phyloP scores from a whole-genome alignment of 148 eudicot species.

The Rhododendron kiyosumense region DNA sequence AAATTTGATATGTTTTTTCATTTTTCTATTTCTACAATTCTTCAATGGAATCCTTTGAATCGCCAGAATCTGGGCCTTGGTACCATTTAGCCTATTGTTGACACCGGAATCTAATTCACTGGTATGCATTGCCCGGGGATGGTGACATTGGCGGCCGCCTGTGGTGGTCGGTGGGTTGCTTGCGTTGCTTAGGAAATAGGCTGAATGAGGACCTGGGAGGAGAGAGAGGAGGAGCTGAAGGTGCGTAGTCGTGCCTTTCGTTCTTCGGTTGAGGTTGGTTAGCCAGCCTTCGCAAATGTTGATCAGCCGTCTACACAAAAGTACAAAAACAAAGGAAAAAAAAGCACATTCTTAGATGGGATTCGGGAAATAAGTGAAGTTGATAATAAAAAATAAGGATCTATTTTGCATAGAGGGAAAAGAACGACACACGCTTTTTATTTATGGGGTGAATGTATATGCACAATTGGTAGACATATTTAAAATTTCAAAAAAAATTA shows the following conservation, averaged over 20 bases:
- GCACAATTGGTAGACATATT: too few relatives aligned
- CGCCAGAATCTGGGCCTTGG: neutral
- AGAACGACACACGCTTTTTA: neutral
- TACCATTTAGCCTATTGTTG: neutral
- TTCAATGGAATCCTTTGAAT: neutral
- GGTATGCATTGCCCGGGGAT: neutral
- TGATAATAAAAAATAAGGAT: neutral
- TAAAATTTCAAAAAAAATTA: too few relatives aligned
- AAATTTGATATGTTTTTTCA: neutral
- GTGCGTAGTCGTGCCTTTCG: neutral
- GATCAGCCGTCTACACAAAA: neutral
- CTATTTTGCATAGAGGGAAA: neutral
- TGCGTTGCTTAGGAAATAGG: neutral
- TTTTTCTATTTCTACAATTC: neutral
- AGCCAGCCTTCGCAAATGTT: neutral
- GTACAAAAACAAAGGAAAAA: neutral
- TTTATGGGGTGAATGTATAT: neutral
- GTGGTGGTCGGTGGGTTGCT: neutral
- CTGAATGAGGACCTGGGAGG: neutral
- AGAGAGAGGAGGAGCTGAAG: neutral
- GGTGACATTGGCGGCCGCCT: neutral
- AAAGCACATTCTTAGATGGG: neutral
- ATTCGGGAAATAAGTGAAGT: neutral
- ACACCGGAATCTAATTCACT: neutral
- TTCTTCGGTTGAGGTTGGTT: conserved; percentile 1